Percentiles rank a stretch among this genome's conserved stretches.
These are phyloP conservation scores for Sinapis alba DNA, from an alignment of 441 rosid genomes.

Conservation along the genomic window DNA sequence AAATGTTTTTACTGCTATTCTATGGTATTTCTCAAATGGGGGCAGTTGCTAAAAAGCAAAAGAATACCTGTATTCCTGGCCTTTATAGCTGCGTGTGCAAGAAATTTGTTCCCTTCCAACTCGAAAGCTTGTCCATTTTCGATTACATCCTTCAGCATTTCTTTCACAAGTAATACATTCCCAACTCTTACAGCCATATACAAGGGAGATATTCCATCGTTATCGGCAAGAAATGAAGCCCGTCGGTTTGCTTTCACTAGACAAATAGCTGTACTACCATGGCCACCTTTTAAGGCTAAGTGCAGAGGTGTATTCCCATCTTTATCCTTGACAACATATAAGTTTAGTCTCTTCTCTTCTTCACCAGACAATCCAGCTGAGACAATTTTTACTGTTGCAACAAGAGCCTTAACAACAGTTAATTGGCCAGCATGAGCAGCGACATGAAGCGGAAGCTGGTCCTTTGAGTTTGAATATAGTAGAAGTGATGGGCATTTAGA, in stretches of 20 bases:
- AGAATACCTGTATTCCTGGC: neutral
- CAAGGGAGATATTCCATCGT: conserved; percentile 21
- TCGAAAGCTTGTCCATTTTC: neutral
- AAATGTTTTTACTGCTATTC: no score
- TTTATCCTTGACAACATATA: neutral
- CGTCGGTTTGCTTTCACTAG: neutral
- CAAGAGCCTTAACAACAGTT: neutral
- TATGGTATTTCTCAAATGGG: no score
- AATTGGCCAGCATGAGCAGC: neutral
- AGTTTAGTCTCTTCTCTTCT: neutral
- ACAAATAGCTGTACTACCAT: neutral
- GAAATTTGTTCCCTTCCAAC: neutral
- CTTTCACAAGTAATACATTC: neutral
- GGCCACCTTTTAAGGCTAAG: neutral
- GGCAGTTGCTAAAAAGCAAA: no score
- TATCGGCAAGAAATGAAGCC: neutral
- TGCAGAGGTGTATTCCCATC: conserved; percentile 22
- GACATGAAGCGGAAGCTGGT: neutral
- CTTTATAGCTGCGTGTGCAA: neutral
- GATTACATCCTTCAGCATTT: neutral
- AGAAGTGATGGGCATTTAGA: neutral
- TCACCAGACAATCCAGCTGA: neutral
- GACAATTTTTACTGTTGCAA: neutral
- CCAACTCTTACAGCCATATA: conserved; percentile 24
- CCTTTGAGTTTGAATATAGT: neutral